Conservation (phyloP, 768 basidiomycete genomes). For the Podaxis pistillaris region DNA sequence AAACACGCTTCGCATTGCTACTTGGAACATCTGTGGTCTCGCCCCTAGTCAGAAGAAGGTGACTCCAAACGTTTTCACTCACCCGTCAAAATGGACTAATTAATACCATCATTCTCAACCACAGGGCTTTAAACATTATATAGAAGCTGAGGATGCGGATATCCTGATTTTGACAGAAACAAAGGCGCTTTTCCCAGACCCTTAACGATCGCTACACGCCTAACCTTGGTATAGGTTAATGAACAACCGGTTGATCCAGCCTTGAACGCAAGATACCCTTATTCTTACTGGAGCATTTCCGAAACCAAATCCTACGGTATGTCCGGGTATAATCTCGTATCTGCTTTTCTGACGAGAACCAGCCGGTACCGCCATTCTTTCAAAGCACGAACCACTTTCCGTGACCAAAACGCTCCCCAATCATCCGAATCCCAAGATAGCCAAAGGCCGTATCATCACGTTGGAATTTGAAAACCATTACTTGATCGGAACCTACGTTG, state of each 20-base stretch:
- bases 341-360: background rate
- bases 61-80: background rate
- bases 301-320: slow-evolving; percentile 77
- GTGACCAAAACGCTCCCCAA: slow-evolving; percentile 70
- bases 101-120: background rate
- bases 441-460: slow-evolving; percentile 79
- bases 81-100: background rate
- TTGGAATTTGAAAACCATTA: slow-evolving; percentile 75
- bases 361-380: slow-evolving; percentile 84
- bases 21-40: slow-evolving; percentile 83
- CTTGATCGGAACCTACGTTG: slow-evolving; percentile 78
- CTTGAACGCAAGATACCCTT: slow-evolving; percentile 58
- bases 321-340: slow-evolving; percentile 18
- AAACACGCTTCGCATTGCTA: slow-evolving; percentile 53
- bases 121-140: slow-evolving; percentile 78
- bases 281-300: slow-evolving; percentile 76
- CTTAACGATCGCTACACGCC: background rate
- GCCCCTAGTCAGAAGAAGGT: slow-evolving; percentile 81
- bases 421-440: slow-evolving; percentile 59
- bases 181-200: slow-evolving; percentile 45
- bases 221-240: slow-evolving; percentile 54
- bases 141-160: slow-evolving; percentile 86
- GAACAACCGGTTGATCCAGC: slow-evolving; percentile 59
- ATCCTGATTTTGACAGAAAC: slow-evolving; percentile 84
- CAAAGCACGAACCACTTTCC: slow-evolving; percentile 69